Percentiles rank a stretch among this genome's conserved stretches.
phyloP scores from a whole-genome alignment of 2,329 filamentous ascomycete genomes.

The Xylariaceae sp. region DNA sequence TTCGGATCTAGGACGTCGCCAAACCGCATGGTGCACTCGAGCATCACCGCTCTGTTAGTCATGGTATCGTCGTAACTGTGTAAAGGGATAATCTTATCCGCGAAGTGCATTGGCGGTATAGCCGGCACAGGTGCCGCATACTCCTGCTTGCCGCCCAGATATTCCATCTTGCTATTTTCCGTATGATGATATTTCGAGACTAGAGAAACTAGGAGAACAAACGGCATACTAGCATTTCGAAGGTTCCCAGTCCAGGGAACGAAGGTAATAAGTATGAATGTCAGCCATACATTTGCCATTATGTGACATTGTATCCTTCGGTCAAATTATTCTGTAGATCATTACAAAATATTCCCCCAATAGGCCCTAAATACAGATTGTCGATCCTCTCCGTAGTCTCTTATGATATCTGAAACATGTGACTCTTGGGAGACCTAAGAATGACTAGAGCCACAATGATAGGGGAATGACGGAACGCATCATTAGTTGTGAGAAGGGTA shows the following conservation, averaged over 20 bases:
- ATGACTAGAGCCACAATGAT: background rate
- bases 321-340: background rate
- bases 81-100: constrained; percentile 22
- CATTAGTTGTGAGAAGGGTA: background rate
- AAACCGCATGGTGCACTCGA: constrained; percentile 24
- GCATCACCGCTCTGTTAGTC: constrained; percentile 20
- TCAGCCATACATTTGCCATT: background rate
- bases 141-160: constrained; percentile 5
- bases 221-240: background rate
- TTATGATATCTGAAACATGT: background rate
- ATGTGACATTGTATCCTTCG: background rate
- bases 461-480: background rate
- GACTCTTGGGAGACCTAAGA: background rate
- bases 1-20: constrained; percentile 44
- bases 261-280: background rate
- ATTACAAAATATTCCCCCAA: background rate
- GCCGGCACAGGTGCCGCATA: constrained; percentile 12
- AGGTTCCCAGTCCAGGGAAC: background rate
- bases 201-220: background rate
- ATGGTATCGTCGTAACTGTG: constrained; percentile 21
- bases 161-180: constrained; percentile 19
- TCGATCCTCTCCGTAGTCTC: background rate
- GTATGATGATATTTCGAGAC: background rate
- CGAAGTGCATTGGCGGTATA: background rate
- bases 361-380: background rate